These are phyloP conservation scores for Kazachstania martiniae DNA, from an alignment of 805 yeast species.

Conservation along the genomic window DNA sequence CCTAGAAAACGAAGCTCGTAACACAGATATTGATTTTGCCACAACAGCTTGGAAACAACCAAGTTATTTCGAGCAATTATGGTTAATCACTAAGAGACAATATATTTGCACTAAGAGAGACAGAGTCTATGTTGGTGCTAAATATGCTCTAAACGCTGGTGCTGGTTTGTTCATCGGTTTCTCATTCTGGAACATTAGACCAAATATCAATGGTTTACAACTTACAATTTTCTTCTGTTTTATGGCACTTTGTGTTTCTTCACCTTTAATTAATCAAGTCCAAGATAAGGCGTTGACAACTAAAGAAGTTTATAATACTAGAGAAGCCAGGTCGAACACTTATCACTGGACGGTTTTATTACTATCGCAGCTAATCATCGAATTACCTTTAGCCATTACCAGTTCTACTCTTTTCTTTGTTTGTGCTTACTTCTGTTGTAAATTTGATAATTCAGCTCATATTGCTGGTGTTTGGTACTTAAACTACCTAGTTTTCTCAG, in stretches of 20 bases:
- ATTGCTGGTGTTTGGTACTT: constrained; percentile 42
- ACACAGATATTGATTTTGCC: constrained; percentile 12
- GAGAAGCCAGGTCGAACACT: constrained; percentile 64
- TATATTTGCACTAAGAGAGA: constrained; percentile 44
- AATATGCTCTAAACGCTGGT: constrained; percentile 39
- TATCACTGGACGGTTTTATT: constrained; percentile 61
- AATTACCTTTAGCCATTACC: constrained; percentile 47
- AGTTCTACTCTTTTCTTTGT: constrained; percentile 42
- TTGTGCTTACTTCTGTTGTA: constrained; percentile 42
- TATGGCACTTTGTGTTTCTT: constrained; percentile 46
- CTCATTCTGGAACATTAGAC: constrained; percentile 51
- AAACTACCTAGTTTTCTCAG: constrained; percentile 33
- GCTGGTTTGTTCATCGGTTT: constrained; percentile 67
- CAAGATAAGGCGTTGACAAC: constrained; percentile 49
- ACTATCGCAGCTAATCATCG: constrained; percentile 43
- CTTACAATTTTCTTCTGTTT: constrained; percentile 53
- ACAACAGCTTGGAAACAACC: constrained; percentile 17
- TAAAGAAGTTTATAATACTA: constrained; percentile 56
- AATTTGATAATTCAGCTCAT: constrained; percentile 31
- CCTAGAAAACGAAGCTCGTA: constrained; percentile 13
- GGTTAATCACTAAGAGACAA: constrained; percentile 33
- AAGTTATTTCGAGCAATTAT: constrained; percentile 37
- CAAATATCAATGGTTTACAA: constrained; percentile 44
- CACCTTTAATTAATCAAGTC: constrained; percentile 53
- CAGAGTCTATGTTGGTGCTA: constrained; percentile 52